A percentile compares a stretch with the other conserved stretches of the same genome.
These are phyloP conservation scores for Mucor indicus DNA, from an alignment of 371 early-diverging fungal genomes.

Conservation along the genomic window DNA sequence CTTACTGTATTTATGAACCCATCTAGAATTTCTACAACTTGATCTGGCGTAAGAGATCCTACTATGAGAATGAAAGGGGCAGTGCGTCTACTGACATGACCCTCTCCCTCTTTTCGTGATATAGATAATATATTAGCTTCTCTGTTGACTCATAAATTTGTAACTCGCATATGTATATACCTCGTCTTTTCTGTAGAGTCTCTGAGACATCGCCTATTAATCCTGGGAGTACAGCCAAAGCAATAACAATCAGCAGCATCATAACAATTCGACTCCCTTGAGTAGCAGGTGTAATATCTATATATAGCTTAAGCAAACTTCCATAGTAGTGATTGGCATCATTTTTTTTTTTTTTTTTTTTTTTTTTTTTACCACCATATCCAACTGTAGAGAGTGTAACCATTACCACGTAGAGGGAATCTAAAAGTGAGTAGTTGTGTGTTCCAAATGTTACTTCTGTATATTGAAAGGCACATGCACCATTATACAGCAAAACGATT, in stretches of 20 bases:
- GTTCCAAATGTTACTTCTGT: conserved; percentile 60
- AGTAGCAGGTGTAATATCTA: conserved; percentile 63
- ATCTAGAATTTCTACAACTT: conserved; percentile 57
- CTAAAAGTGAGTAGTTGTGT: conserved; percentile 42
- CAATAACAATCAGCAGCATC: conserved; percentile 65
- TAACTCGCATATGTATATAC: too few species aligned
- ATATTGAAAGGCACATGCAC: conserved; percentile 68
- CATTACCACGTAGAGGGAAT: conserved; percentile 59
- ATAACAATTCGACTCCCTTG: conserved; percentile 61
- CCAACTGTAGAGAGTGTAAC: conserved; percentile 77
- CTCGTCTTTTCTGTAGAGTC: conserved; percentile 49
- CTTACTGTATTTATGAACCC: conserved; percentile 61
- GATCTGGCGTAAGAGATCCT: conserved; percentile 53
- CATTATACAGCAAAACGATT: conserved; percentile 62
- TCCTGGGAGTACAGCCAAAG: conserved; percentile 62
- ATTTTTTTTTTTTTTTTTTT: too few species aligned
- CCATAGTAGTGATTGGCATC: too few species aligned
- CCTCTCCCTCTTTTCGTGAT: conserved; percentile 35
- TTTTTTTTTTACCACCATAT: conserved; percentile 63
- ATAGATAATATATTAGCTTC: background rate
- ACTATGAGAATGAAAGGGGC: conserved; percentile 63
- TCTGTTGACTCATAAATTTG: too few species aligned
- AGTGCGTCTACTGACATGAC: conserved; percentile 43
- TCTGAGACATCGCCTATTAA: conserved; percentile 55
- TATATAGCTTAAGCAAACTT: too few species aligned